A percentile compares a stretch with the other conserved stretches of the same genome.
Evolutionary conservation across 176 grass and related monocot species (phyloP).

Genomic region (Miscanthus lutarioriparius): DNA sequence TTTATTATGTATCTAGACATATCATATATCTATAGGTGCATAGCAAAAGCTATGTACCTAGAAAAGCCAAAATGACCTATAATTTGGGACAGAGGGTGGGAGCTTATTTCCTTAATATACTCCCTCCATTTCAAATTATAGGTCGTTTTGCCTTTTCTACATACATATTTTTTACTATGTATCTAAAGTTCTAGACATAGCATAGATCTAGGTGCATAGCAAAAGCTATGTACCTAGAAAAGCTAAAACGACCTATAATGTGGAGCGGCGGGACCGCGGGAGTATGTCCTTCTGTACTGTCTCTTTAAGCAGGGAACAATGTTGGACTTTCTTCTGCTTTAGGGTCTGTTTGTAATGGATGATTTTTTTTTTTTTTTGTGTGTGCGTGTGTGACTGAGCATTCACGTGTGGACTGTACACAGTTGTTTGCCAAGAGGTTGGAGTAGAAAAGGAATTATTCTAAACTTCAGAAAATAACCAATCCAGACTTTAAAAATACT

Average conservation of each 20-base stretch:
- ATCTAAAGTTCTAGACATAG: neutral
- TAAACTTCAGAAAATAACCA: conserved; percentile 8
- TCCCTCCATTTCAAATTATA: neutral
- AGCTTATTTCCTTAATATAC: conserved; percentile 23
- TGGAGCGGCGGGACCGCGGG: neutral
- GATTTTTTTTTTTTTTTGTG: no score
- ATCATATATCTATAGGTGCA: neutral
- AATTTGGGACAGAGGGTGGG: neutral
- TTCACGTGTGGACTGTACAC: neutral
- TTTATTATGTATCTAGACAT: neutral
- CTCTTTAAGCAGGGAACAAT: conserved; percentile 9
- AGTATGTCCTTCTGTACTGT: neutral
- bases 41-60: neutral
- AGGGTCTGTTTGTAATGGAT: neutral
- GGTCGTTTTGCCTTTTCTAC: neutral
- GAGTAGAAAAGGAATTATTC: neutral
- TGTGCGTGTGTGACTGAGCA: neutral
- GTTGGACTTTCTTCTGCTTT: neutral
- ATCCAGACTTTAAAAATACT: neutral
- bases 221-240: neutral
- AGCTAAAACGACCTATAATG: neutral
- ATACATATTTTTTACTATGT: neutral
- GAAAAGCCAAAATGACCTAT: neutral
- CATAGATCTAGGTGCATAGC: neutral
- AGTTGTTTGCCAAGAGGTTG: neutral